These are phyloP conservation scores for Orbilia brochopaga DNA, from an alignment of 2,329 filamentous ascomycete genomes.

Conservation along the genomic window DNA sequence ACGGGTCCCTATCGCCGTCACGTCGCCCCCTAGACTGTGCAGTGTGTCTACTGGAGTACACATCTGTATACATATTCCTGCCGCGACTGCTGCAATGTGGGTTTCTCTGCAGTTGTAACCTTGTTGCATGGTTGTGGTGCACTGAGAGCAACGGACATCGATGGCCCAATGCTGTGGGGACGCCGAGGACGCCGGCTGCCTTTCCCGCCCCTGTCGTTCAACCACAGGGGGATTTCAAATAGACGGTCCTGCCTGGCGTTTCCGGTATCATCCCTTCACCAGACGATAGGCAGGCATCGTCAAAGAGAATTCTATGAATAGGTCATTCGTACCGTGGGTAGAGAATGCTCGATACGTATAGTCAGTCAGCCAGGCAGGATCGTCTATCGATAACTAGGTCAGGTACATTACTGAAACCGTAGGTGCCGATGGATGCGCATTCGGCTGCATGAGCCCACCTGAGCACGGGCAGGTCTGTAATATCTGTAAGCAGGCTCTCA, in stretches of 20 bases:
- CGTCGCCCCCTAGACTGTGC: slow-evolving; percentile 6
- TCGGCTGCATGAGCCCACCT: slow-evolving; percentile 4
- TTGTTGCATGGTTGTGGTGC: slow-evolving; percentile 16
- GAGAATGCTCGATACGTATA: slow-evolving; percentile 18
- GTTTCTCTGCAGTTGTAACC: slow-evolving; percentile 12
- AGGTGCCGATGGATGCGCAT: slow-evolving; percentile 12
- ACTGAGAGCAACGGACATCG: slow-evolving; percentile 16
- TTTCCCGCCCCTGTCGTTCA: background rate
- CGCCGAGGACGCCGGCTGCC: slow-evolving; percentile 6
- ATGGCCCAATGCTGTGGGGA: slow-evolving; percentile 25
- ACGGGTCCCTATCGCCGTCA: slow-evolving; percentile 46
- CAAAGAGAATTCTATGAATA: slow-evolving; percentile 45
- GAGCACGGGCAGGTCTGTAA: too few relatives aligned
- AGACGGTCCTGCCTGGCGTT: slow-evolving; percentile 19
- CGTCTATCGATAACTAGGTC: background rate
- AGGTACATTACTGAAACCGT: too few relatives aligned
- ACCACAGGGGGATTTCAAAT: slow-evolving; percentile 37
- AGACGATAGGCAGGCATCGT: slow-evolving; percentile 35
- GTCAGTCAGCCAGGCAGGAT: background rate
- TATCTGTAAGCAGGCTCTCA: slow-evolving; percentile 18
- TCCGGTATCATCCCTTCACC: background rate
- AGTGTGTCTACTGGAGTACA: background rate
- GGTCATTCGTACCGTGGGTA: background rate
- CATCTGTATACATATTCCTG: too few relatives aligned
- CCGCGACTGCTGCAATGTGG: background rate